These are phyloP conservation scores for Ceratopteris richardii DNA, from an alignment of 75 land plant species.

Conservation along the genomic window DNA sequence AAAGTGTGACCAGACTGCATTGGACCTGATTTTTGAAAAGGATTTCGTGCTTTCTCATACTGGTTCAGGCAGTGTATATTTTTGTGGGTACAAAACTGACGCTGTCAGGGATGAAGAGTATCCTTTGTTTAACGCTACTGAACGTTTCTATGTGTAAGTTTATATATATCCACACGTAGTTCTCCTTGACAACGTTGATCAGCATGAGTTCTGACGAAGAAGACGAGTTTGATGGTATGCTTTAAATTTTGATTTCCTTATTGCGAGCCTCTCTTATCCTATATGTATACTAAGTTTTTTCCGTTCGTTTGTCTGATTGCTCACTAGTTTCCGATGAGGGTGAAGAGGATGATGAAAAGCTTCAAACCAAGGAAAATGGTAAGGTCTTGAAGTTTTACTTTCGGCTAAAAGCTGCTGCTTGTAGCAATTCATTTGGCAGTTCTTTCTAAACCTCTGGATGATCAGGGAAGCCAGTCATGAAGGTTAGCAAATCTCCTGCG, in stretches of 20 bases:
- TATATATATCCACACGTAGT: neutral
- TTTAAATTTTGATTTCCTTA: neutral
- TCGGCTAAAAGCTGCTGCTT: neutral
- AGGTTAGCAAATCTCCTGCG: neutral
- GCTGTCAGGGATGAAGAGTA: conserved; percentile 23
- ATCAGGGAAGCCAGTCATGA: neutral
- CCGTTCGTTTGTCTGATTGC: neutral
- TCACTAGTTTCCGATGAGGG: conserved; percentile 2
- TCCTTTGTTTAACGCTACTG: conserved; percentile 13
- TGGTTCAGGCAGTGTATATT: conserved; percentile 52
- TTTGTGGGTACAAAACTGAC: conserved; percentile 44
- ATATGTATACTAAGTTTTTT: too few species aligned
- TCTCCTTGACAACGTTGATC: neutral
- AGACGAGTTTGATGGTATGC: neutral
- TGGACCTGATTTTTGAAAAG: conserved; percentile 57
- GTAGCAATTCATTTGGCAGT: neutral
- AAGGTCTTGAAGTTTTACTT: too few species aligned
- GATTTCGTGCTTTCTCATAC: conserved; percentile 66
- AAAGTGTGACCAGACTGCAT: conserved; percentile 45
- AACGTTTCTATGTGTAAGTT: neutral
- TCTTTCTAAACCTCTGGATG: neutral
- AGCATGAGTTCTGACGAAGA: too few species aligned
- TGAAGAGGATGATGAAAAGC: conserved; percentile 11
- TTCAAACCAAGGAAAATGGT: conserved; percentile 7
- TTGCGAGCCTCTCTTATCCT: neutral